Conservation (phyloP, 192 early-diverging fungal genomes). For the Dissophora globulifera region DNA sequence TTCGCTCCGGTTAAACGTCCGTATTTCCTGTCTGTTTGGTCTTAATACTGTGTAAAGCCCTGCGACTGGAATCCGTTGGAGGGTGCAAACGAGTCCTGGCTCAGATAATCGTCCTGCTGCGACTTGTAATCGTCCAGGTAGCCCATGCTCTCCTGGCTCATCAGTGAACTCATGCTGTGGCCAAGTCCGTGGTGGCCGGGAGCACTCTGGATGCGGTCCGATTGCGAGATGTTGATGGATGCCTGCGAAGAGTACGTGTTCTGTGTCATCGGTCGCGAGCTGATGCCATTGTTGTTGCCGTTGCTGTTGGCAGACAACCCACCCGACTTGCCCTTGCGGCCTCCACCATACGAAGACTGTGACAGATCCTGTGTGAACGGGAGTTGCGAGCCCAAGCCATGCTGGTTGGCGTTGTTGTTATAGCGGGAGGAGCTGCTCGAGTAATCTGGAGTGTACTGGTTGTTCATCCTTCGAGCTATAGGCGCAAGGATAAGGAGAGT, state of each 20-base stretch:
- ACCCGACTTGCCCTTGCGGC: slow-evolving; percentile 57
- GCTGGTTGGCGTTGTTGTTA: slow-evolving; percentile 56
- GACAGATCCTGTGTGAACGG: slow-evolving; percentile 73
- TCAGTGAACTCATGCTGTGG: slow-evolving; percentile 48
- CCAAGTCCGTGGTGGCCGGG: slow-evolving; percentile 30
- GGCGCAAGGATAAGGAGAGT: no score
- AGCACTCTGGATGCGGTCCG: slow-evolving; percentile 56
- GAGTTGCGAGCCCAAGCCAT: slow-evolving; percentile 63
- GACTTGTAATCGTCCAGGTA: slow-evolving; percentile 68
- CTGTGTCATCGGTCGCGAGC: slow-evolving; percentile 56
- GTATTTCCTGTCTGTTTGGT: no score
- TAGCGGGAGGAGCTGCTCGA: slow-evolving; percentile 57
- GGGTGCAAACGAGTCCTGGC: slow-evolving; percentile 65
- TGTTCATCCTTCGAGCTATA: slow-evolving; percentile 59
- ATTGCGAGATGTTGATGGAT: slow-evolving; percentile 66
- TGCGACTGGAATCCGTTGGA: slow-evolving; percentile 62
- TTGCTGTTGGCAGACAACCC: slow-evolving; percentile 21
- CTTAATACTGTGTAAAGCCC: slow-evolving; percentile 65
- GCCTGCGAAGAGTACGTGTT: slow-evolving; percentile 69
- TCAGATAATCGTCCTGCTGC: slow-evolving; percentile 65
- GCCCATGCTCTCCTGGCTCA: slow-evolving; percentile 66
- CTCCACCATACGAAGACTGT: slow-evolving; percentile 59
- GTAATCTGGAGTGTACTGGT: slow-evolving; percentile 60
- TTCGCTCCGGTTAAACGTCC: no score
- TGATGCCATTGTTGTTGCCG: no score